These are phyloP conservation scores for Dothideomycetidae sp. DNA, from an alignment of 2,329 filamentous ascomycete species.

Conservation along the genomic window DNA sequence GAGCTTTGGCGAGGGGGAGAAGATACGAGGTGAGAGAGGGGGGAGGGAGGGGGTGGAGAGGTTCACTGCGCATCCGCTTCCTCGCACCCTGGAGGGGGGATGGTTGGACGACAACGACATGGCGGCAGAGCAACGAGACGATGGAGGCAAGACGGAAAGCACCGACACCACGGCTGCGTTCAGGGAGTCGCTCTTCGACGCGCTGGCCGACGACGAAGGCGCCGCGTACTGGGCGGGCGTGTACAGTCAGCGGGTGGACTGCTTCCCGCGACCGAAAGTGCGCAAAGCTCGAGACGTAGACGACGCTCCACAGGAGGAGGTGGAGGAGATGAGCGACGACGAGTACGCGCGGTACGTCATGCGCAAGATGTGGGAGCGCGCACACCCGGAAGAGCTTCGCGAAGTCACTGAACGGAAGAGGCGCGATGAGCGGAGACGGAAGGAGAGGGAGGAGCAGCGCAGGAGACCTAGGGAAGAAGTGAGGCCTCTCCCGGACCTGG, in stretches of 20 bases:
- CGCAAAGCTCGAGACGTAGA: slow-evolving; percentile 15
- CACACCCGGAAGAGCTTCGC: slow-evolving; percentile 67
- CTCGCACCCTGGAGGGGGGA: slow-evolving; percentile 4
- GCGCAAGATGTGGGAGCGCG: slow-evolving; percentile 89
- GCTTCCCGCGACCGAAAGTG: slow-evolving; percentile 55
- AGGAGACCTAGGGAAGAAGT: slow-evolving; percentile 22
- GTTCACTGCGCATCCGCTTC: slow-evolving; percentile 11
- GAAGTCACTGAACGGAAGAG: slow-evolving; percentile 47
- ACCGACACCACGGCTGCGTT: slow-evolving; percentile 60
- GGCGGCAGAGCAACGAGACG: no score
- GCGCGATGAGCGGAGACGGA: slow-evolving; percentile 31
- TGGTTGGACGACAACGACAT: slow-evolving; percentile 6
- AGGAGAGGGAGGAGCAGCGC: slow-evolving; percentile 21
- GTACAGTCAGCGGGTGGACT: slow-evolving; percentile 90
- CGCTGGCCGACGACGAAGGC: slow-evolving; percentile 91
- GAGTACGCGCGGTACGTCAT: slow-evolving; percentile 81
- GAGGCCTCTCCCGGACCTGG: slow-evolving; percentile 24
- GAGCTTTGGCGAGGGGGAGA: background rate
- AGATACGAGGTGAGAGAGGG: background rate
- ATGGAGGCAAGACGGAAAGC: background rate
- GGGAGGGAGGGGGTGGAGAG: slow-evolving; percentile 6
- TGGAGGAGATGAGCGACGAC: slow-evolving; percentile 83
- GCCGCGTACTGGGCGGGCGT: slow-evolving; percentile 89
- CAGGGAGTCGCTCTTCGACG: slow-evolving; percentile 87
- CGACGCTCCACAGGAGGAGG: slow-evolving; percentile 35